phyloP scores from a whole-genome alignment of 352 stramenopile genomes.

The Globisporangium nunn region DNA sequence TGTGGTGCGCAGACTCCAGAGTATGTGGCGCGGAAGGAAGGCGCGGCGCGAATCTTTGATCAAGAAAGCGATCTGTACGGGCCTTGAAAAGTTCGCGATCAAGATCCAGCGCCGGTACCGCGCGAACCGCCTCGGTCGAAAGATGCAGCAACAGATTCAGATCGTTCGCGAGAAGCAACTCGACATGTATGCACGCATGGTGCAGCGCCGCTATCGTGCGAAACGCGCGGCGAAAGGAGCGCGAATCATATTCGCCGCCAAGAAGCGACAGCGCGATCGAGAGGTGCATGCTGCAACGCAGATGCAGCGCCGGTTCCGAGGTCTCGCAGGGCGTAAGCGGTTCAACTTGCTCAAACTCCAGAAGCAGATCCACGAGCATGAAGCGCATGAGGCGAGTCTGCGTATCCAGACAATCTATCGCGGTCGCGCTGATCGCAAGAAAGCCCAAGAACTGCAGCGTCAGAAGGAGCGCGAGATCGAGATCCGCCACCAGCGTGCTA shows the following conservation, averaged over 20 bases:
- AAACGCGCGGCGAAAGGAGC: constrained; percentile 35
- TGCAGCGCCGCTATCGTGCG: constrained; percentile 59
- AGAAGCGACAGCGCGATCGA: constrained; percentile 21
- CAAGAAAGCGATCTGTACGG: constrained; percentile 32
- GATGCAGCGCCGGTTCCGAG: constrained; percentile 54
- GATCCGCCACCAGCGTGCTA: constrained; percentile 26
- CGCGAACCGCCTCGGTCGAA: constrained; percentile 23
- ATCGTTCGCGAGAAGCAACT: constrained; percentile 38
- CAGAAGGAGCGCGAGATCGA: constrained; percentile 26
- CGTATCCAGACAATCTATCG: constrained; percentile 58
- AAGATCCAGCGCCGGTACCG: constrained; percentile 71
- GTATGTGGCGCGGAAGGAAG: constrained; percentile 50
- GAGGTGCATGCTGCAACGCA: constrained; percentile 35
- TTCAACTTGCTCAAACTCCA: constrained; percentile 27
- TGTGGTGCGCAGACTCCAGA: constrained; percentile 52
- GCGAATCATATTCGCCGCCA: constrained; percentile 22
- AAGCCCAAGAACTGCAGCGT: constrained; percentile 25
- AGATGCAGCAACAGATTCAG: constrained; percentile 24
- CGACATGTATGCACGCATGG: constrained; percentile 28
- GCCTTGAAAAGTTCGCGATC: constrained; percentile 39
- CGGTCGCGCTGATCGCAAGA: constrained; percentile 35
- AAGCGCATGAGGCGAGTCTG: constrained; percentile 34
- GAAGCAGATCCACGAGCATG: constrained; percentile 18
- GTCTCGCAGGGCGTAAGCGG: constrained; percentile 23
- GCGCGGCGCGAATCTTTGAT: constrained; percentile 41